Percentiles rank a stretch among this genome's conserved stretches.
These are phyloP conservation scores for Colletotrichum cordylinicola DNA, from an alignment of 2,329 filamentous ascomycete species.

Conservation along the genomic window DNA sequence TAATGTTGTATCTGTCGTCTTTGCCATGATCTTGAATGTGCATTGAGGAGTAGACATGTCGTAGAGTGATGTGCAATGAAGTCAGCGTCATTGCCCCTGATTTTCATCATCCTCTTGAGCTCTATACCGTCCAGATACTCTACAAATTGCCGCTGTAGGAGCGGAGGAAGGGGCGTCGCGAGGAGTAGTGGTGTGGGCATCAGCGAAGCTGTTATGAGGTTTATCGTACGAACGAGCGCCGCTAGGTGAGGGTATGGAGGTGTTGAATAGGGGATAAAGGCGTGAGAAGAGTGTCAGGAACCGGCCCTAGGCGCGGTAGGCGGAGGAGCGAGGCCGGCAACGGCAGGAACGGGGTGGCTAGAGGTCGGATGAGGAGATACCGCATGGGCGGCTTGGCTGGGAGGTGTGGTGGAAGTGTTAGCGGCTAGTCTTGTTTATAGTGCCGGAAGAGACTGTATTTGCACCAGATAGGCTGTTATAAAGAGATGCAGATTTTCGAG, in stretches of 20 bases:
- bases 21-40: neutral
- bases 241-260: neutral
- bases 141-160: neutral
- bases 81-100: neutral
- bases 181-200: neutral
- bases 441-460: neutral
- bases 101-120: neutral
- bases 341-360: neutral
- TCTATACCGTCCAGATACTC: neutral
- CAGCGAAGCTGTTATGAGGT: accelerated
- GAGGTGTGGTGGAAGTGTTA: neutral
- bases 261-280: too few species aligned
- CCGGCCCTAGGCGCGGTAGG: too few species aligned
- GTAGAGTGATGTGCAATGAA: neutral
- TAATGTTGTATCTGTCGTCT: neutral
- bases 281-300: neutral
- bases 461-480: neutral
- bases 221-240: accelerated
- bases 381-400: neutral
- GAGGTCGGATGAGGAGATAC: neutral
- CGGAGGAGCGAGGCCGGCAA: neutral
- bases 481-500: neutral
- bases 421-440: neutral
- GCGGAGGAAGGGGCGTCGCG: neutral
- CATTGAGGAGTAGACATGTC: accelerated